Evolutionary conservation across 257 asterid genomes (phyloP), one percentile per base, ranked within the genome.

Genomic region (Galeopsis tetrahit): DNA sequence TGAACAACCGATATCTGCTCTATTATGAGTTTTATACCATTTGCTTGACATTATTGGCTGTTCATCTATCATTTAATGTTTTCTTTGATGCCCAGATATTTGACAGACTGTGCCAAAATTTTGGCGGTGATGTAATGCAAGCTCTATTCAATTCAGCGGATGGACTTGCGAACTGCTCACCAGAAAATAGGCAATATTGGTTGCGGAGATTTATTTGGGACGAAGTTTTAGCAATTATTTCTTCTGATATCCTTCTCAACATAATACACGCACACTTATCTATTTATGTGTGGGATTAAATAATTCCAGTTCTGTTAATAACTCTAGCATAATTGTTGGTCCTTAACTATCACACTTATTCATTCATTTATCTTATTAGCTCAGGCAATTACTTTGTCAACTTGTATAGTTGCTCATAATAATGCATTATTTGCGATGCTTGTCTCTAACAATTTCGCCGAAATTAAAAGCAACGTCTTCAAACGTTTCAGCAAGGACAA

Each of bases 401-500:
- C 98, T 13, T 95, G 99, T 77, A 92, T 95, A 82, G 98, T 92
- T 90, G 91, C 99, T 76, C 99, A 92, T 75, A 95, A 95, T 63
- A 95, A 95, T 66, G 94, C 98, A 58, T 82, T 95, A 72, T 87
- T 92, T 70, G 96, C 97, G 52, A 85, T 95, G 92, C 94, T 95
- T n/a, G 90, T 95, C 68, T 92, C 99, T 7, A 95, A 90, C 90
- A 95, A 95, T 83, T 95, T 95, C 80, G 93, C 96, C 9, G 99
- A 95, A 89, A 95, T 95, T 42, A 95, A 95, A 73, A 89, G 99
- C 85, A 92, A 87, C 1, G 98, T 92, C 63, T 95, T 95, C 80
- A 92, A 95, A 73, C 98, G 97, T 46, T 92, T 79, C 74, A 92
- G 96, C 89, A 92, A 87, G 87, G 98, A 87, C 61, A 92, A 95